phyloP scores from a whole-genome alignment of 2,329 filamentous ascomycete genomes.

The Cladosporium cucumerinum region DNA sequence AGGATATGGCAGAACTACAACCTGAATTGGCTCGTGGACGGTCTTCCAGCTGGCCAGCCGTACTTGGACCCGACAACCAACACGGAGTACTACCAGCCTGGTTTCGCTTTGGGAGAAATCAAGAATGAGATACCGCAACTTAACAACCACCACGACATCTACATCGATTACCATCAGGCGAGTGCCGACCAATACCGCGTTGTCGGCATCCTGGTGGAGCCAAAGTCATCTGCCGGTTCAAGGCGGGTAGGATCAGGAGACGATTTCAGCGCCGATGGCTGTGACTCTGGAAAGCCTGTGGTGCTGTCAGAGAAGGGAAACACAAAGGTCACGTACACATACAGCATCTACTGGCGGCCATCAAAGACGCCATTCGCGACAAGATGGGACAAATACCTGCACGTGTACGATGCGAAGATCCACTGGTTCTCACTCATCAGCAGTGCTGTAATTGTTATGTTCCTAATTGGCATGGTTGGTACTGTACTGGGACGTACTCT shows the following conservation, averaged over 20 bases:
- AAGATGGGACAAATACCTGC: constrained; percentile 97
- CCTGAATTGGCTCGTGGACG: constrained; percentile 93
- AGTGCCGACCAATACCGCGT: constrained; percentile 72
- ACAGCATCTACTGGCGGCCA: constrained; percentile 84
- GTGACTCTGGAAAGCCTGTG: constrained; percentile 50
- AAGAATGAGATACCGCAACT: constrained; percentile 59
- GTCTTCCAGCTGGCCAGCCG: constrained; percentile 82
- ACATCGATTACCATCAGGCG: constrained; percentile 87
- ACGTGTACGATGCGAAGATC: constrained; percentile 95
- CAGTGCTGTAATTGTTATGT: constrained; percentile 89
- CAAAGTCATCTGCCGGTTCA: constrained; percentile 64
- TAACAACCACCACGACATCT: constrained; percentile 95
- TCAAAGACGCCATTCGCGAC: constrained; percentile 91
- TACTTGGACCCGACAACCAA: constrained; percentile 72
- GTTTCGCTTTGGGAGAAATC: constrained; percentile 68
- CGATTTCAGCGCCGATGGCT: constrained; percentile 47
- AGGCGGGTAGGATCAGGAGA: constrained; percentile 50
- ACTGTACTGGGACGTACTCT: constrained; percentile 87
- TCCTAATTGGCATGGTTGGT: constrained; percentile 84
- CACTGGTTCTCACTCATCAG: constrained; percentile 99
- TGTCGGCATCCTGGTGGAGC: constrained; percentile 86
- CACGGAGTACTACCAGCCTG: constrained; percentile 82
- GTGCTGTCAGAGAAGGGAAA: constrained; percentile 59
- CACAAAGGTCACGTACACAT: constrained; percentile 78
- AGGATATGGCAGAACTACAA: constrained; percentile 84